phyloP scores from a whole-genome alignment of 345 rosid species.

The Trapa incisa region DNA sequence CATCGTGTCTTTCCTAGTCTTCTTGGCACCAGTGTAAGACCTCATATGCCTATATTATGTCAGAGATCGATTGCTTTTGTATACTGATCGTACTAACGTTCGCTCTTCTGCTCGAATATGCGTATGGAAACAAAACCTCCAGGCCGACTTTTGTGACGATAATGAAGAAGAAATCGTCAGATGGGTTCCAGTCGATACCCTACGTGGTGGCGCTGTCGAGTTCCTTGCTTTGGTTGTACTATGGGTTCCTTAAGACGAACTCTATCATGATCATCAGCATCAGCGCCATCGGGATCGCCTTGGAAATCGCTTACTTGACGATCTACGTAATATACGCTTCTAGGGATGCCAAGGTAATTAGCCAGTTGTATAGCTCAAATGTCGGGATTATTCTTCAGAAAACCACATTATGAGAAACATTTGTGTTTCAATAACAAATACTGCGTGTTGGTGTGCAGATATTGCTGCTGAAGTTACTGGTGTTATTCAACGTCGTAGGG shows the following conservation, averaged over 20 bases:
- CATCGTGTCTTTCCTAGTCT: slow-evolving; percentile 50
- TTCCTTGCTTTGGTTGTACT: slow-evolving; percentile 54
- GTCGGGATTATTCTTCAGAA: too few relatives aligned
- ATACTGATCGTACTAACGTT: neutral
- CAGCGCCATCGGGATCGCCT: slow-evolving; percentile 46
- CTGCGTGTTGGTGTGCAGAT: slow-evolving; percentile 22
- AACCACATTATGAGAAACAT: too few relatives aligned
- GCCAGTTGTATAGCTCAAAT: too few relatives aligned
- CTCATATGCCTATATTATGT: neutral
- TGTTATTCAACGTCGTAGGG: slow-evolving; percentile 44
- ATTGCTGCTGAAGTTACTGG: slow-evolving; percentile 34
- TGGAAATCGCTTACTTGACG: slow-evolving; percentile 39
- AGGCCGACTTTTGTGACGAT: slow-evolving; percentile 61
- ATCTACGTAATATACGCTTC: slow-evolving; percentile 50
- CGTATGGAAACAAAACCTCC: too few relatives aligned
- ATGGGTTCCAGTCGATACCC: slow-evolving; percentile 64
- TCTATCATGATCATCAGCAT: slow-evolving; percentile 45
- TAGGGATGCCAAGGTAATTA: slow-evolving; percentile 33
- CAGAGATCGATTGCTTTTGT: neutral
- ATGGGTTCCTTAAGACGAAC: slow-evolving; percentile 39
- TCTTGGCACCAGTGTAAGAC: slow-evolving; percentile 74
- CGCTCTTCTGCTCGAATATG: too few relatives aligned
- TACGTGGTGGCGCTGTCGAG: slow-evolving; percentile 50
- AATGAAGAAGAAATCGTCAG: slow-evolving; percentile 51
- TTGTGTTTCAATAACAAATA: too few relatives aligned